Percentiles rank a stretch among this genome's conserved stretches.
These are phyloP conservation scores for Solanum acaule DNA, from an alignment of 257 asterid species.

Conservation along the genomic window DNA sequence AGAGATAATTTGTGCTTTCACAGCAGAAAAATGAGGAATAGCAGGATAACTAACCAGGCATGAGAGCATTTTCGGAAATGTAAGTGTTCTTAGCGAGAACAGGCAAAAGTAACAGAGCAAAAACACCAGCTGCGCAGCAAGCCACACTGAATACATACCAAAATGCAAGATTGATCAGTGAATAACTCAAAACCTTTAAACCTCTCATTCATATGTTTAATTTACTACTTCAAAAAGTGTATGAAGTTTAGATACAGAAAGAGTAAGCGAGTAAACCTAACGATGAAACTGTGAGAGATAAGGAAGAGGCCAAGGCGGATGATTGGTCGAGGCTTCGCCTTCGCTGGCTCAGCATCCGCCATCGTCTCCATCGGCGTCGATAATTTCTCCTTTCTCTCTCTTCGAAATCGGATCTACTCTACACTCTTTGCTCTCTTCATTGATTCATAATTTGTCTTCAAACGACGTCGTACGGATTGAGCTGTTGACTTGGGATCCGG, in stretches of 20 bases:
- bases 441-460: neutral
- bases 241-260: neutral
- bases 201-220: neutral
- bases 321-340: constrained; percentile 75
- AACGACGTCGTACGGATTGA: neutral
- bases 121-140: constrained; percentile 67
- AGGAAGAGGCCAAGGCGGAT: constrained; percentile 72
- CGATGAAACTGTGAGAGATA: constrained; percentile 52
- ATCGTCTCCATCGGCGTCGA: constrained; percentile 22
- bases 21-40: neutral
- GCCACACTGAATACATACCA: constrained; percentile 46
- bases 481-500: neutral
- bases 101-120: constrained; percentile 73
- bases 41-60: constrained; percentile 64
- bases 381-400: neutral
- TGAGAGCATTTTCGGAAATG: constrained; percentile 86
- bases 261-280: constrained; percentile 38
- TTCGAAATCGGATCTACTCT: neutral
- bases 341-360: constrained; percentile 41
- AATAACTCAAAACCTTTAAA: neutral
- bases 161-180: neutral
- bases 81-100: constrained; percentile 87
- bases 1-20: neutral
- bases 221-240: neutral
- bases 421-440: neutral